These are phyloP conservation scores for Metschnikowia sp. DNA, from an alignment of 805 yeast species.

Conservation along the genomic window DNA sequence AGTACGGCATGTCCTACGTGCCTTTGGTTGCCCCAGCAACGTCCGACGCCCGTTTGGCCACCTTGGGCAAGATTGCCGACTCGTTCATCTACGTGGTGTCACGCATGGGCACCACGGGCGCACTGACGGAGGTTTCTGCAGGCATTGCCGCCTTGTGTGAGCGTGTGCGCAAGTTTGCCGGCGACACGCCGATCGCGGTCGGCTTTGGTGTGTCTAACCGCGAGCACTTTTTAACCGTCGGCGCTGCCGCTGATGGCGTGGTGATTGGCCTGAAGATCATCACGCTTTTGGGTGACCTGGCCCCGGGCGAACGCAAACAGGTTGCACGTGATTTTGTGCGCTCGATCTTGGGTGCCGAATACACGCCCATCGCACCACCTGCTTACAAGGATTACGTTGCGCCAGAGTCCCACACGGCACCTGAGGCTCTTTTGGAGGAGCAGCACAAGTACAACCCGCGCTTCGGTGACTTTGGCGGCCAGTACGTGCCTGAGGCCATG, in stretches of 20 bases:
- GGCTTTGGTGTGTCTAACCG: conserved; percentile 97
- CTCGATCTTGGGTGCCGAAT: conserved; percentile 62
- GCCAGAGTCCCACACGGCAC: conserved; percentile 24
- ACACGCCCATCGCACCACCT: conserved; percentile 26
- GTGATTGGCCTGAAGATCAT: conserved; percentile 91
- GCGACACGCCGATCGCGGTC: conserved; percentile 72
- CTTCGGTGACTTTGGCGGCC: conserved; percentile 97
- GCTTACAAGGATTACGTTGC: conserved; percentile 18
- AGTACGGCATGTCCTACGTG: conserved; percentile 72
- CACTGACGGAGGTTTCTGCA: conserved; percentile 57
- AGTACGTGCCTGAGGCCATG: conserved; percentile 95
- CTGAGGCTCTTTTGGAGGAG: conserved; percentile 46
- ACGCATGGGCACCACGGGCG: conserved; percentile 98
- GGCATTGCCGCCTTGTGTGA: conserved; percentile 66
- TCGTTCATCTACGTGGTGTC: conserved; percentile 96
- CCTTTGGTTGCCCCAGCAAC: conserved; percentile 98
- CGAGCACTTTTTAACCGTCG: conserved; percentile 81
- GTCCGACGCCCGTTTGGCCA: conserved; percentile 78
- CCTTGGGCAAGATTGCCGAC: conserved; percentile 83
- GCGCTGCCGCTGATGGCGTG: conserved; percentile 85
- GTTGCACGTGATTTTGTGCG: conserved; percentile 66
- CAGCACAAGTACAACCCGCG: conserved; percentile 66
- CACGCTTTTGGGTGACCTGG: conserved; percentile 62
- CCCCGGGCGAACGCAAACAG: conserved; percentile 56
- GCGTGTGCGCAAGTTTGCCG: conserved; percentile 73